These are phyloP conservation scores for Mucor irregularis DNA, from an alignment of 371 early-diverging fungal species.

Conservation along the genomic window DNA sequence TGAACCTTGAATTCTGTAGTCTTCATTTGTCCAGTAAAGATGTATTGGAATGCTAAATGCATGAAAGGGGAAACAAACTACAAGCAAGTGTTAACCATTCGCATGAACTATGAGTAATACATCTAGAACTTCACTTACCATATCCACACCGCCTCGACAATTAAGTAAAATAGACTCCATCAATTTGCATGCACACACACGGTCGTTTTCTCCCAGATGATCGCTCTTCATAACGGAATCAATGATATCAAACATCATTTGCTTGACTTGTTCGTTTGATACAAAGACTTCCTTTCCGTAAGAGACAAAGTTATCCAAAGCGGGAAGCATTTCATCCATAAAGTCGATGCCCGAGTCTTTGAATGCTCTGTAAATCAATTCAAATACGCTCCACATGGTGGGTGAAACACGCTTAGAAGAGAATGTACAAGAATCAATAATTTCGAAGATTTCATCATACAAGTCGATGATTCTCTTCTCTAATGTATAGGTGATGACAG, in stretches of 20 bases:
- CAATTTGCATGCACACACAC: conserved; percentile 74
- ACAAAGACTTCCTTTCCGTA: conserved; percentile 77
- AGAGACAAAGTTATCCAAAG: conserved; percentile 84
- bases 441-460: conserved; percentile 86
- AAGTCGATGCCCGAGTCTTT: conserved; percentile 78
- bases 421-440: conserved; percentile 84
- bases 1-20: conserved; percentile 58
- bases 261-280: conserved; percentile 59
- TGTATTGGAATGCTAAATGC: conserved; percentile 62
- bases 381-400: conserved; percentile 84
- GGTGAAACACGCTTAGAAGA: conserved; percentile 78
- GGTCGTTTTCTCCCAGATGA: conserved; percentile 66
- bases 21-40: conserved; percentile 63
- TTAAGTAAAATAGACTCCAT: conserved; percentile 79
- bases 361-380: conserved; percentile 70
- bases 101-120: too few relatives aligned
- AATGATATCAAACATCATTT: conserved; percentile 69
- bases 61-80: conserved; percentile 60
- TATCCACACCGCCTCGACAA: conserved; percentile 74
- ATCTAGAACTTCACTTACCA: conserved; percentile 38
- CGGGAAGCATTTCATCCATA: conserved; percentile 79
- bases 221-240: conserved; percentile 75
- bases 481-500: conserved; percentile 72
- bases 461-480: conserved; percentile 74
- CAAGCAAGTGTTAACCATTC: neutral